phyloP scores from a whole-genome alignment of 192 early-diverging fungal genomes.

The Coemansia interrupta region DNA sequence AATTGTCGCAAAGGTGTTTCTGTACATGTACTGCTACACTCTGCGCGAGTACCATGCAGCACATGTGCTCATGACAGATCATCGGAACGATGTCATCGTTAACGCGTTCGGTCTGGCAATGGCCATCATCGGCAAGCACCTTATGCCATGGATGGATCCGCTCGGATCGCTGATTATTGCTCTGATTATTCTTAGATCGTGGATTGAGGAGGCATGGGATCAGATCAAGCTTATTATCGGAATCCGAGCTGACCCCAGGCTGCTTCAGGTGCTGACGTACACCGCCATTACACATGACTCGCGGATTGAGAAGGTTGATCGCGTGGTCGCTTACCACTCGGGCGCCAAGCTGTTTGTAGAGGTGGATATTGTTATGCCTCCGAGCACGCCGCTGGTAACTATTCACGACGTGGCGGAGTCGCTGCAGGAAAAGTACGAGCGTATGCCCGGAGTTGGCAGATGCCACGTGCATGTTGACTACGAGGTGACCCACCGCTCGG shows the following conservation, averaged over 20 bases:
- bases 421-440: slow-evolving; percentile 86
- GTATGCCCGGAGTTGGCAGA: slow-evolving; percentile 78
- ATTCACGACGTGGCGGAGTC: slow-evolving; percentile 92
- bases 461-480: slow-evolving; percentile 95
- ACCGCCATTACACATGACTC: slow-evolving; percentile 75
- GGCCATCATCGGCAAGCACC: slow-evolving; percentile 58
- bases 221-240: slow-evolving; percentile 76
- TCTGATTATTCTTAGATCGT: slow-evolving; percentile 65
- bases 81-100: slow-evolving; percentile 71
- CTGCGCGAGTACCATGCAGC: slow-evolving; percentile 59
- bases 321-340: slow-evolving; percentile 80
- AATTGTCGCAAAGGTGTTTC: slow-evolving; percentile 58
- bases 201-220: slow-evolving; percentile 65
- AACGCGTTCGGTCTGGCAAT: slow-evolving; percentile 69
- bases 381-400: slow-evolving; percentile 70
- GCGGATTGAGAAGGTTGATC: slow-evolving; percentile 68
- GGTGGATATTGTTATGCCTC: slow-evolving; percentile 92
- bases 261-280: slow-evolving; percentile 83
- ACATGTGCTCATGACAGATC: slow-evolving; percentile 64
- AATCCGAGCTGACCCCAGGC: slow-evolving; percentile 72
- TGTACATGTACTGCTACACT: slow-evolving; percentile 67
- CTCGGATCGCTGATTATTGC: slow-evolving; percentile 66
- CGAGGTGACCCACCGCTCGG: slow-evolving; percentile 79
- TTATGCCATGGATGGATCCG: slow-evolving; percentile 70
- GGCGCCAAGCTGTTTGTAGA: slow-evolving; percentile 90